Evolutionary conservation across 108 stramenopile genomes (phyloP).

Genomic region (Cyclotella cryptica): DNA sequence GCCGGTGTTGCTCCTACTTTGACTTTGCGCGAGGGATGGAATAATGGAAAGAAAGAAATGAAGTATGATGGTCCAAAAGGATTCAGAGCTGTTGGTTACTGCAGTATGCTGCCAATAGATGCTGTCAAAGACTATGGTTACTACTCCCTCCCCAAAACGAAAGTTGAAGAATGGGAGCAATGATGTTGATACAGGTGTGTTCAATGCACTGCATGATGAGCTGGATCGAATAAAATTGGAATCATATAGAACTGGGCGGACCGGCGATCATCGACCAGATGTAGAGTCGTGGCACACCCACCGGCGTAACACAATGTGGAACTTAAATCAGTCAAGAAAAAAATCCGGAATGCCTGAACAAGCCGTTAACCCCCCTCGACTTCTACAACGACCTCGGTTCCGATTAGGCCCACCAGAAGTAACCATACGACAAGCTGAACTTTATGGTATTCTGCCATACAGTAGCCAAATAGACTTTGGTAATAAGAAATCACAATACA

Average conservation of each 20-base stretch:
- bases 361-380: constrained; percentile 13
- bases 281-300: constrained; percentile 56
- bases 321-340: constrained; percentile 2
- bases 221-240: constrained; percentile 50
- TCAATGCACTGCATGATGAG: constrained; percentile 7
- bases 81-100: constrained; percentile 56
- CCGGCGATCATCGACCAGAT: constrained; percentile 60
- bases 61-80: constrained; percentile 16
- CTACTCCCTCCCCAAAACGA: constrained; percentile 34
- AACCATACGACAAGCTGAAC: constrained; percentile 62
- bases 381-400: constrained; percentile 54
- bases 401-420: constrained; percentile 62
- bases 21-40: not conserved
- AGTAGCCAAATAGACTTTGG: not conserved
- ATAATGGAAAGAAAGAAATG: not conserved
- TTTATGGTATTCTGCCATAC: constrained; percentile 77
- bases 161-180: no score
- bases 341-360: not conserved
- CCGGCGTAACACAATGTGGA: constrained; percentile 35
- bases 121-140: constrained; percentile 37
- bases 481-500: not conserved
- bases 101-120: constrained; percentile 52
- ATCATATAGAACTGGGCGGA: constrained; percentile 65
- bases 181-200: not conserved
- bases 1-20: constrained; percentile 38